Conservation (phyloP, 1,139 yeast species). For the Yamadazyma songkhlaensis region DNA sequence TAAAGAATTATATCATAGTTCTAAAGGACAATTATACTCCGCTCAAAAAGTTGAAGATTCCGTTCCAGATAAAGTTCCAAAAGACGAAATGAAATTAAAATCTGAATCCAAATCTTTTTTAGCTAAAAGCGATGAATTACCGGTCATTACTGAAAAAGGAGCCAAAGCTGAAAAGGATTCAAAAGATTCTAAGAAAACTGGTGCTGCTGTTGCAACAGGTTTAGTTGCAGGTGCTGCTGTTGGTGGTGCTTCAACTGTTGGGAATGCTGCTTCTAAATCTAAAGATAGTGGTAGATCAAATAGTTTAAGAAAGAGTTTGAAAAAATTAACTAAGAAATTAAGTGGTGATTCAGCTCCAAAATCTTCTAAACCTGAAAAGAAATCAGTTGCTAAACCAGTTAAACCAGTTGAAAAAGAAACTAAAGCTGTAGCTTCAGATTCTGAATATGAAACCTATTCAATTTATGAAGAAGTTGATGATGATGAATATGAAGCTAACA, state of each 20-base stretch:
- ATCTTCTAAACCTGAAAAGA: constrained; percentile 4
- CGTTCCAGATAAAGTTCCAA: constrained; percentile 15
- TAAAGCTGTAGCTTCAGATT: constrained; percentile 14
- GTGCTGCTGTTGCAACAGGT: constrained; percentile 12
- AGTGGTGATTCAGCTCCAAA: constrained; percentile 4
- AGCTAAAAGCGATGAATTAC: constrained; percentile 24
- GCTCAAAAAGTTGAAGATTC: constrained; percentile 13
- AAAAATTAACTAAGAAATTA: constrained; percentile 10
- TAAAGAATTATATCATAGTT: constrained; percentile 18
- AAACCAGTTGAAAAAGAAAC: constrained; percentile 9
- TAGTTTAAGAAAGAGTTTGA: constrained; percentile 13
- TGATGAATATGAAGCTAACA: constrained; percentile 42
- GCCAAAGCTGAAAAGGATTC: constrained; percentile 8
- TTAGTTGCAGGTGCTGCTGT: constrained; percentile 10
- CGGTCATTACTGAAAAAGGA: constrained; percentile 14
- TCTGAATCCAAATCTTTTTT: constrained; percentile 15
- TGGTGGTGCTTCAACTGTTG: constrained; percentile 11
- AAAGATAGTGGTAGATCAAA: constrained; percentile 11
- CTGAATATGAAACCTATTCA: constrained; percentile 35
- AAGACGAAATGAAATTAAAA: constrained; percentile 13
- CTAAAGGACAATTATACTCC: constrained; percentile 16
- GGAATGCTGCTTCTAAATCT: constrained; percentile 8
- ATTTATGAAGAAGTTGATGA: constrained; percentile 54
- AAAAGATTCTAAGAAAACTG: constrained; percentile 1
- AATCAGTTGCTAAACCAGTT: constrained; percentile 6